Evolutionary conservation across 495 filamentous ascomycete genomes (phyloP).

Genomic region (Aspergillus bridgeri): DNA sequence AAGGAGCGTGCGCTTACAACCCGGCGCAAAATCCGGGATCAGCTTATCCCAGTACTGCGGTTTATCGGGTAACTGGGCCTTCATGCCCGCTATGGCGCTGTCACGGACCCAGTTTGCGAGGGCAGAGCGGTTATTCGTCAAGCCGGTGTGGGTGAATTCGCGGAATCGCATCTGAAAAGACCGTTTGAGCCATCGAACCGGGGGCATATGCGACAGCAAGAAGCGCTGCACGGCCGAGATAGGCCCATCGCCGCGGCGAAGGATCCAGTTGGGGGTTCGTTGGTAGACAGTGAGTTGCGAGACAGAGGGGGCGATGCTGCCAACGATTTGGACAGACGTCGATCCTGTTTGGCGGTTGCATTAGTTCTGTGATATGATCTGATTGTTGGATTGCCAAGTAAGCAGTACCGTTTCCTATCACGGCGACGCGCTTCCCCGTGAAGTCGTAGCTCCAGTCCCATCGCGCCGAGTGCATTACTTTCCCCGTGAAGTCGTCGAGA

Average conservation of each 20-base stretch:
- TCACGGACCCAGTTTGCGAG: slow-evolving; percentile 32
- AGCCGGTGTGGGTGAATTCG: slow-evolving; percentile 38
- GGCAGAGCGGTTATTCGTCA: slow-evolving; percentile 32
- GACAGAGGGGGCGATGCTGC: slow-evolving; percentile 55
- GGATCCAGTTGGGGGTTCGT: slow-evolving; percentile 66
- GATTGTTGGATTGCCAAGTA: too few relatives aligned
- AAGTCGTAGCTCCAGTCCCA: slow-evolving; percentile 51
- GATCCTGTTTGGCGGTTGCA: slow-evolving; percentile 50
- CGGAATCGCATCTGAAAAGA: slow-evolving; percentile 46
- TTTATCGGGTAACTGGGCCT: slow-evolving; percentile 33
- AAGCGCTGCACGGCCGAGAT: slow-evolving; percentile 35
- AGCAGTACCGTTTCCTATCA: slow-evolving; percentile 56
- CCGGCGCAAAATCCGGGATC: slow-evolving; percentile 47
- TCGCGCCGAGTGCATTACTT: slow-evolving; percentile 52
- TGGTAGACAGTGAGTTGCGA: slow-evolving; percentile 62
- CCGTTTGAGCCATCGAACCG: slow-evolving; percentile 44
- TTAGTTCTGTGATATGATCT: too few relatives aligned
- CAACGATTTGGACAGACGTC: slow-evolving; percentile 69
- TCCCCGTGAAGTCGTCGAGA: slow-evolving; percentile 52
- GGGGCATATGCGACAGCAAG: slow-evolving; percentile 42
- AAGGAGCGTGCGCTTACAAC: slow-evolving; percentile 56
- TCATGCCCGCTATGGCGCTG: slow-evolving; percentile 26
- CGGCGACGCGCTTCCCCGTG: slow-evolving; percentile 47
- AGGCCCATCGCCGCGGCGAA: slow-evolving; percentile 42
- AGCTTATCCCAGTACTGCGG: slow-evolving; percentile 48